Evolutionary conservation across 352 stramenopile species (phyloP).

Genomic region (Phytopythium ostracodes): DNA sequence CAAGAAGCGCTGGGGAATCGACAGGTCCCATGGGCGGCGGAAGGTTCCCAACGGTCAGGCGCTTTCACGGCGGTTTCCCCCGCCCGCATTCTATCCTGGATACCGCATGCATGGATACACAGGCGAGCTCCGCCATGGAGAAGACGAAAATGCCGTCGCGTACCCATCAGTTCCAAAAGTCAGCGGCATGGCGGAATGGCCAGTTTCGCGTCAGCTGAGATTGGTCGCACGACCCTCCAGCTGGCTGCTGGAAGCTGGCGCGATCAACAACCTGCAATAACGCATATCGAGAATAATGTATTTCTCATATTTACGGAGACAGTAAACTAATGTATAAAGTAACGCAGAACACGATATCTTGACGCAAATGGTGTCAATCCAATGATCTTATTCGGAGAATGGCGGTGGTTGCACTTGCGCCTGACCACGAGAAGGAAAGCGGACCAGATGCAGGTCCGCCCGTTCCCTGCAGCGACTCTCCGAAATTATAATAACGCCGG

Average conservation of each 20-base stretch:
- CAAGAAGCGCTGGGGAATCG: background rate
- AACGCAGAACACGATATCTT: too few relatives aligned
- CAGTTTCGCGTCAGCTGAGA: background rate
- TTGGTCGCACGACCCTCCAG: background rate
- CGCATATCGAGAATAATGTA: too few relatives aligned
- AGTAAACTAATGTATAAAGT: too few relatives aligned
- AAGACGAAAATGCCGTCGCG: too few relatives aligned
- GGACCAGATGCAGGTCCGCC: background rate
- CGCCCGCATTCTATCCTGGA: background rate
- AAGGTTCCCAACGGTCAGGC: slow-evolving; percentile 3
- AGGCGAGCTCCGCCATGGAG: too few relatives aligned
- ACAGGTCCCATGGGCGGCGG: background rate
- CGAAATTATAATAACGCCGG: background rate
- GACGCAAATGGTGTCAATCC: too few relatives aligned
- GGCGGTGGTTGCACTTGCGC: background rate
- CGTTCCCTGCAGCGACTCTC: background rate
- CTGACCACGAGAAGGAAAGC: background rate
- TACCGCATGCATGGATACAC: background rate
- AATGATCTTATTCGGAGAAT: too few relatives aligned
- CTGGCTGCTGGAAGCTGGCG: too few relatives aligned
- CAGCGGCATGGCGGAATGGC: background rate
- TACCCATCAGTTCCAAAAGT: too few relatives aligned
- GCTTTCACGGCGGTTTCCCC: background rate
- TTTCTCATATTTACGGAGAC: too few relatives aligned
- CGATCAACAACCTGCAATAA: background rate